phyloP scores from a whole-genome alignment of 768 basidiomycete species.

The Panaeolus papilionaceus region DNA sequence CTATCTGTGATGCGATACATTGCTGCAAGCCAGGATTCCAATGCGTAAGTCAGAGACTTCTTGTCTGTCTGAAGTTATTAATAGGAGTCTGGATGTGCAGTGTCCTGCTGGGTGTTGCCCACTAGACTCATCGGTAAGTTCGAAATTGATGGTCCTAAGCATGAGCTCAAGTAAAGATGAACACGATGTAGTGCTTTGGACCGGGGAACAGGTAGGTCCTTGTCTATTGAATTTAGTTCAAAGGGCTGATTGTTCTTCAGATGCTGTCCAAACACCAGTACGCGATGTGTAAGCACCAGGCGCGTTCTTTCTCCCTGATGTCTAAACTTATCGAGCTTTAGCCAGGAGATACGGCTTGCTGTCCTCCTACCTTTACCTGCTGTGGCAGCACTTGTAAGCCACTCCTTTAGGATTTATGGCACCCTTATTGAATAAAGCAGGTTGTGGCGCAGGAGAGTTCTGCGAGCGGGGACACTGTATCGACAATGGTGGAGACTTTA shows the following conservation, averaged over 20 bases:
- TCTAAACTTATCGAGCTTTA: background rate
- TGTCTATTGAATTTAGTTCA: background rate
- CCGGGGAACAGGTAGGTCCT: background rate
- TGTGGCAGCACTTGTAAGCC: constrained; percentile 16
- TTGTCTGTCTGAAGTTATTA: background rate
- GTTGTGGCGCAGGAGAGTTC: constrained; percentile 14
- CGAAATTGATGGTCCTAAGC: background rate
- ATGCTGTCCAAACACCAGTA: constrained; percentile 16
- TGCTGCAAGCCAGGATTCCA: constrained; percentile 12
- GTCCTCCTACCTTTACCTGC: constrained; percentile 9
- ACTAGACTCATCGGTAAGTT: background rate
- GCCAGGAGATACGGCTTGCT: constrained; percentile 19
- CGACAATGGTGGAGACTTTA: constrained; percentile 1
- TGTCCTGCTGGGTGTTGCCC: constrained; percentile 16
- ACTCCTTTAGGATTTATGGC: background rate
- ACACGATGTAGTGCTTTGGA: constrained; percentile 15
- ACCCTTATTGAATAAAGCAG: background rate
- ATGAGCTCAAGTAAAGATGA: background rate
- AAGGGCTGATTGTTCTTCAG: background rate
- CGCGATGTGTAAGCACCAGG: constrained; percentile 11
- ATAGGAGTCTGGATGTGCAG: background rate
- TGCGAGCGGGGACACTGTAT: constrained; percentile 20
- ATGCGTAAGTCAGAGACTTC: constrained; percentile 2
- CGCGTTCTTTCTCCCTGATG: background rate
- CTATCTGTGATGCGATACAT: constrained; percentile 15